phyloP scores from a whole-genome alignment of 768 basidiomycete genomes.

The Lanmaoa pseudosensibilis region DNA sequence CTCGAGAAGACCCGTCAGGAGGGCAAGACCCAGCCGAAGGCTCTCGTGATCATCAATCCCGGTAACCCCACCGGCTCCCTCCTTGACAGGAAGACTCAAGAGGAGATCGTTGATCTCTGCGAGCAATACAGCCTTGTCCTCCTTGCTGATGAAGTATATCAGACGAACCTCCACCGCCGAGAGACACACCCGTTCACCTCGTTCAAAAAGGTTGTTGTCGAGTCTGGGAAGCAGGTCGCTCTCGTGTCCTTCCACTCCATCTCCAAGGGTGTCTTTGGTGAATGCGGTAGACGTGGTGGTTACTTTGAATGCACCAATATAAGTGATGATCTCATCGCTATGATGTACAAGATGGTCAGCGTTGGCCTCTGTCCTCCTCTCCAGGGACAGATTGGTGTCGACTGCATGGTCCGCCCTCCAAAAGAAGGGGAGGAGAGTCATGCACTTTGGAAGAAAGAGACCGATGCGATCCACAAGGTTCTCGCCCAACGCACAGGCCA shows the following conservation, averaged over 20 bases:
- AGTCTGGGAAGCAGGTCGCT: conserved; percentile 60
- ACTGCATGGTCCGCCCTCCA: conserved; percentile 91
- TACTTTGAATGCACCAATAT: conserved; percentile 95
- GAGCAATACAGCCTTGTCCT: conserved; percentile 84
- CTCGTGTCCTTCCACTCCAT: conserved; percentile 97
- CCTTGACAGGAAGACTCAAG: conserved; percentile 69
- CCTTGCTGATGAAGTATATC: conserved; percentile 99
- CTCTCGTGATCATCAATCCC: conserved; percentile 96
- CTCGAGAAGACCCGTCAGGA: conserved; percentile 63
- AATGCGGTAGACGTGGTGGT: conserved; percentile 96
- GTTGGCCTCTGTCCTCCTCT: conserved; percentile 89
- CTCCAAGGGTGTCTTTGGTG: conserved; percentile 93
- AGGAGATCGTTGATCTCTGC: conserved; percentile 77
- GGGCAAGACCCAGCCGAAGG: conserved; percentile 63
- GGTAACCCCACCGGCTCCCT: conserved; percentile 96
- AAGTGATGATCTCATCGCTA: conserved; percentile 68
- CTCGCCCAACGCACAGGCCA: conserved; percentile 65
- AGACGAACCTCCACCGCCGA: conserved; percentile 80
- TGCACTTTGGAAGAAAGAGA: conserved; percentile 80
- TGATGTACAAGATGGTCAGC: conserved; percentile 95
- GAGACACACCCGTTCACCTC: conserved; percentile 77
- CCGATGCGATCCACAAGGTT: conserved; percentile 71
- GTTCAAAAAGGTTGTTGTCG: conserved; percentile 86
- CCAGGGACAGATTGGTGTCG: conserved; percentile 90
- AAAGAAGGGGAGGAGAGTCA: conserved; percentile 74